These are phyloP conservation scores for Boletus rex-veris DNA, from an alignment of 768 basidiomycete genomes.

Conservation along the genomic window DNA sequence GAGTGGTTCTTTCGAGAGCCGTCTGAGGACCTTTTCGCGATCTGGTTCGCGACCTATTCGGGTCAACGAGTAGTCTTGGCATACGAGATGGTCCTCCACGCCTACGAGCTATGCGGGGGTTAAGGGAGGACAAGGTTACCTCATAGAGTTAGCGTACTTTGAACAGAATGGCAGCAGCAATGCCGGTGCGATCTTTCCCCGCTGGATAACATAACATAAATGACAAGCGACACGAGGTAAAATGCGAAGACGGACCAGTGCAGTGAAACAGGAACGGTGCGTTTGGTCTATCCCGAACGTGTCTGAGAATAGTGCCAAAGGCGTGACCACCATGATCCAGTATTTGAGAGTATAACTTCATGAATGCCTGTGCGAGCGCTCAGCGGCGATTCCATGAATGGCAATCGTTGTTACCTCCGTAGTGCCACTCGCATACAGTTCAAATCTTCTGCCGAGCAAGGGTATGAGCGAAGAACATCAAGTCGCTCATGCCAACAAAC, in stretches of 20 bases:
- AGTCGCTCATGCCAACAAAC: constrained; percentile 48
- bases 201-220: constrained; percentile 35
- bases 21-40: constrained; percentile 63
- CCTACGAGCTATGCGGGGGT: constrained; percentile 56
- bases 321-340: constrained; percentile 67
- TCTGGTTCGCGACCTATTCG: constrained; percentile 78
- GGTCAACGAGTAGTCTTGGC: constrained; percentile 74
- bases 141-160: constrained; percentile 41
- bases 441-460: constrained; percentile 34
- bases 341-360: constrained; percentile 79
- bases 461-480: neutral
- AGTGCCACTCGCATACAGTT: constrained; percentile 75
- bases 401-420: constrained; percentile 51
- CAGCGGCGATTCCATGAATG: neutral
- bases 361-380: constrained; percentile 55
- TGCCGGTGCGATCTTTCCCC: constrained; percentile 80
- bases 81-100: constrained; percentile 60
- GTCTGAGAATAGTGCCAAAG: constrained; percentile 69
- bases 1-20: constrained; percentile 65
- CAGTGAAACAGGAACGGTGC: constrained; percentile 73
- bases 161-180: constrained; percentile 68
- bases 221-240: neutral
- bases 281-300: constrained; percentile 66
- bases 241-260: constrained; percentile 42
- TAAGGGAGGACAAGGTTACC: neutral